Base-by-base conservation (phyloP, 805 yeast genomes). In the Candida orba region DNA sequence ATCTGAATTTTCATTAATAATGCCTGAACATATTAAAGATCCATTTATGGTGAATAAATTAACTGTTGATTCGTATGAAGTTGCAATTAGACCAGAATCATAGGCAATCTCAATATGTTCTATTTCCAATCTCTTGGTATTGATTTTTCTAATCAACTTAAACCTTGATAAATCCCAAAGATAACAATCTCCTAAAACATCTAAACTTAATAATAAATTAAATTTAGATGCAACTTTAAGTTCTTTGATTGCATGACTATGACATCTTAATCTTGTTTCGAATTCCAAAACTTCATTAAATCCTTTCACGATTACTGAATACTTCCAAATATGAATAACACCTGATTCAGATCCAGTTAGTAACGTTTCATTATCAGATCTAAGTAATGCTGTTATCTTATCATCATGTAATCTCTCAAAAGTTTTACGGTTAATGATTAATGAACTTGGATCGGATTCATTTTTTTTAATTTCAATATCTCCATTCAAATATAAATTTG, bases 101-200 rank as follows among this genome's bases (percentile, higher is more conserved):
- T 73, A 69, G 0, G 83, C 76, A 22, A 81, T 69, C 3, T 76
- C 66, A 4, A 71, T 58, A 14, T 66, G 57, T 3, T 49, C 48
- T 17, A 58, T 30, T n/a, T 38, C 22, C 33, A 22, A 18, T 22
- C 64, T 6, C 45, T 51, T 6, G 47, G 41, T 8, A 13, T 2
- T 10, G 4, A 57, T 47, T 33, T 58, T 56, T 44, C 85, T 61
- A 4, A 84, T 71, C 36, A 72, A 69, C 41, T 71, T 71, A 41
- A 67, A 68, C 27, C 79, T 57, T 2, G 78, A 69, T 34, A 78
- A 51, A 52, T 86, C 87, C 91, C 95, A 86, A 4, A 79, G 49
- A 17, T 71, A 69, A 3, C 79, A 75, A 3, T 59, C 58, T 1
- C 95, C 91, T 8, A 58, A 64, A 0, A 43, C 52, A 55, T 83